Percentiles rank a stretch among this genome's conserved stretches.
phyloP scores from a whole-genome alignment of 371 early-diverging fungal species.

The Mortierella sp. region DNA sequence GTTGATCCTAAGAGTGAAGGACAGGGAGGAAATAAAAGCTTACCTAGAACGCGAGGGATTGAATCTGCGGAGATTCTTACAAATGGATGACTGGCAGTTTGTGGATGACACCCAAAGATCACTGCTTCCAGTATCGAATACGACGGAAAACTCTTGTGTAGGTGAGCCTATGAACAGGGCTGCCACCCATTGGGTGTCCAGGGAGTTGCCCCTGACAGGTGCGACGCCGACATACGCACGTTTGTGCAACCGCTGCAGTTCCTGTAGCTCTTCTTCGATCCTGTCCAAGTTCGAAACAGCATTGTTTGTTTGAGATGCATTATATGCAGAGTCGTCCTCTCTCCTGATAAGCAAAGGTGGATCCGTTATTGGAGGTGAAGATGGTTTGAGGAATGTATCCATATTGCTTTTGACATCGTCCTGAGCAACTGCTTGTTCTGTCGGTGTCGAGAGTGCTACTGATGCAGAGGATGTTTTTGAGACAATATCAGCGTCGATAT shows the following conservation, averaged over 20 bases:
- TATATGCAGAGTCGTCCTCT: too few species aligned
- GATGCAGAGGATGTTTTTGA: not conserved
- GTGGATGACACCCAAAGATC: constrained; percentile 46
- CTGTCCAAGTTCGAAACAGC: constrained; percentile 17
- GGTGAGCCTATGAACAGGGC: constrained; percentile 44
- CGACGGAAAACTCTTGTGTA: constrained; percentile 45
- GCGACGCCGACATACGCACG: constrained; percentile 43
- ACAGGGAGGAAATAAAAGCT: not conserved
- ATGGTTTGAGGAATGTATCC: not conserved
- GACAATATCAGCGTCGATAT: not conserved
- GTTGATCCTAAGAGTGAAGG: not conserved
- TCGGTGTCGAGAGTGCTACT: constrained; percentile 2
- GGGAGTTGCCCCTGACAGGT: constrained; percentile 38
- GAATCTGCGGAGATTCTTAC: constrained; percentile 34
- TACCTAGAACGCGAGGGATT: constrained; percentile 41
- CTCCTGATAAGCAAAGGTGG: too few species aligned
- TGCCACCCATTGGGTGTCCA: constrained; percentile 50
- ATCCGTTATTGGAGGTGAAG: not conserved
- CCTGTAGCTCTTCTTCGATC: constrained; percentile 23
- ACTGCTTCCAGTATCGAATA: constrained; percentile 52
- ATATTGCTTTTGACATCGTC: not conserved
- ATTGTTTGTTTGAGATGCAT: not conserved
- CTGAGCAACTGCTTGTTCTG: not conserved
- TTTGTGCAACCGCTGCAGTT: constrained; percentile 23
- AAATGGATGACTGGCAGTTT: constrained; percentile 17